Base-by-base conservation (phyloP, 2,329 filamentous ascomycete species). In the Aureobasidium vineae region DNA sequence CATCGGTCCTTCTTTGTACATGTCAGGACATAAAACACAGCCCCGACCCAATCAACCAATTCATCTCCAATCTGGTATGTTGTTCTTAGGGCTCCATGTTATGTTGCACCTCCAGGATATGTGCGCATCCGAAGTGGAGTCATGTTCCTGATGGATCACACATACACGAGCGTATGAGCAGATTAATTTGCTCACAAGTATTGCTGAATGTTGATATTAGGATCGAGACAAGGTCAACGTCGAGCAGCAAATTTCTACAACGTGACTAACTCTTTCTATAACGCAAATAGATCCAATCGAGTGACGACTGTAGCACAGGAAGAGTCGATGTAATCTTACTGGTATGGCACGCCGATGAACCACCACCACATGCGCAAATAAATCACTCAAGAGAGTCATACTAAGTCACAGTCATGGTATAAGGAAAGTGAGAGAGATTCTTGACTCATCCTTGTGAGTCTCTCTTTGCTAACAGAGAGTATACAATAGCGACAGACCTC, bases 1-100 rank as follows among this genome's bases (percentile, higher is more conserved):
- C 53, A 56, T 54, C 7, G 53, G 15, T 36, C 33, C 19, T 19
- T 41, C 41, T 41, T 16, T 56, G 53, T 56, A 56, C 53, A 56
- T 56, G 36, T 56, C 53, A 41, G 53, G 53, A 56, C 53, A 56
- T 41, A 19, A 56, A 36, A 56, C 53, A 41, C 53, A 54, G n/a
- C 53, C 41, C 36, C 15, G 13, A 38, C 28, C 4, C 53, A 41
- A 26, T 41, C 53, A 54, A 54, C 31, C 50, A 26, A 11, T 56
- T 56, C 50, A 54, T 38, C 50, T n/a, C 10, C 19, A 38, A 23
- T 16, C 5, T 13, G 11, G 49, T 31, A 52, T 52, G 19, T 19
- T 19, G 6, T 47, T 21, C n/a, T 23, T 13, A 23, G n/a, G 4
- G 10, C 21, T 47, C n/a, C 19, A 21, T 2, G 8, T 47, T 23